Percentiles rank a stretch among this genome's conserved stretches.
Evolutionary conservation across 306 rosid genomes (phyloP).

Genomic region (Amphicarpaea edgeworthii): DNA sequence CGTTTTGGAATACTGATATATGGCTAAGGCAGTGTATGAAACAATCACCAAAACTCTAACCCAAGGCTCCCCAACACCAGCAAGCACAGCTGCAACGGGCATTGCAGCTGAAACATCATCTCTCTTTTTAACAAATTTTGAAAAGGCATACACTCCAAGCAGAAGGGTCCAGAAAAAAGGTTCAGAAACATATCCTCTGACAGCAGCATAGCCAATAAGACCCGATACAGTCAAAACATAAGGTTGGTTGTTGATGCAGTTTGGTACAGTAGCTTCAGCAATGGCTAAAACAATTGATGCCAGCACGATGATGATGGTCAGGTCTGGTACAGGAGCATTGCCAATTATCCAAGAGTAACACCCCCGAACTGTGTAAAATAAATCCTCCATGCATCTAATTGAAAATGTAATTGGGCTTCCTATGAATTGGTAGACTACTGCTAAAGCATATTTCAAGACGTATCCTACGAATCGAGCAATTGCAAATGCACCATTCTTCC

Average conservation of each 20-base stretch:
- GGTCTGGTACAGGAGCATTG: slow-evolving; percentile 74
- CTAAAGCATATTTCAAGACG: slow-evolving; percentile 63
- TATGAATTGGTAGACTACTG: slow-evolving; percentile 66
- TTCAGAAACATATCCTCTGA: slow-evolving; percentile 76
- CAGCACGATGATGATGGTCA: slow-evolving; percentile 63
- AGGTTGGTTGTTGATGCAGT: slow-evolving; percentile 70
- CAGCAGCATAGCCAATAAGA: slow-evolving; percentile 81
- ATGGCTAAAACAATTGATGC: slow-evolving; percentile 76
- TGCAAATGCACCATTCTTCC: slow-evolving; percentile 66
- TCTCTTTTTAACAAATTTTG: slow-evolving; percentile 67
- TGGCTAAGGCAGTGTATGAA: slow-evolving; percentile 69
- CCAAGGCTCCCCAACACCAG: slow-evolving; percentile 95
- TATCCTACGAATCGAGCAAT: slow-evolving; percentile 64
- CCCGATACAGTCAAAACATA: slow-evolving; percentile 78
- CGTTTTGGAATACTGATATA: slow-evolving; percentile 64
- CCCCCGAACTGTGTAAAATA: slow-evolving; percentile 61
- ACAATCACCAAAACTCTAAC: slow-evolving; percentile 71
- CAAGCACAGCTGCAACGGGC: slow-evolving; percentile 83
- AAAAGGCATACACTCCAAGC: slow-evolving; percentile 67
- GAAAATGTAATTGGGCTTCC: slow-evolving; percentile 80
- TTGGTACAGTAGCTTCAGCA: slow-evolving; percentile 80
- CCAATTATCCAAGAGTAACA: slow-evolving; percentile 80
- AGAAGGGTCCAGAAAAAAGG: slow-evolving; percentile 91
- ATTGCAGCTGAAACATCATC: slow-evolving; percentile 77
- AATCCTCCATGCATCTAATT: slow-evolving; percentile 69